phyloP scores from a whole-genome alignment of 1,284 basidiomycete species.

The Cryptococcus sp. region DNA sequence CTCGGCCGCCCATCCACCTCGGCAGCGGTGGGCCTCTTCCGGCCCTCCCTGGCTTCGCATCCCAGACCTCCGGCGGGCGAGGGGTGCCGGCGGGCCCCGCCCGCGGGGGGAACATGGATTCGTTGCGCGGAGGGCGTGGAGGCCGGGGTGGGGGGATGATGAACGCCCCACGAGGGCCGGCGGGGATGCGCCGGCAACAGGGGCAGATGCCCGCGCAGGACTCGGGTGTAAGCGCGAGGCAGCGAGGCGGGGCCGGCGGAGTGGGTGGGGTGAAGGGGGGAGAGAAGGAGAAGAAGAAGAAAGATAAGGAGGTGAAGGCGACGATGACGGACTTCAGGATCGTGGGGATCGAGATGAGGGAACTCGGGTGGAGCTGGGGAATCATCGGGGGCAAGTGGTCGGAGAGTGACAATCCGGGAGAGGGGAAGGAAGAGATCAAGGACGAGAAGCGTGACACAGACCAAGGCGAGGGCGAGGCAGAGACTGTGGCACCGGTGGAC shows the following conservation, averaged over 20 bases:
- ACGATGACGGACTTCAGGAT: conserved; percentile 96
- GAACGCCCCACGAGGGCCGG: conserved; percentile 30
- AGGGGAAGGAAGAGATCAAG: conserved; percentile 13
- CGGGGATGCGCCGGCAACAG: conserved; percentile 19
- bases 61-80: neutral
- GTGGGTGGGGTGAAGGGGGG: conserved; percentile 1
- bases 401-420: conserved; percentile 17
- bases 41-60: conserved; percentile 7
- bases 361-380: conserved; percentile 52
- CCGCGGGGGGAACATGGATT: conserved; percentile 46
- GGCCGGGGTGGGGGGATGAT: conserved; percentile 21
- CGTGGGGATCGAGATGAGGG: conserved; percentile 71
- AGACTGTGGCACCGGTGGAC: neutral
- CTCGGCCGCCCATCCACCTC: conserved; percentile 32
- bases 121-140: conserved; percentile 6
- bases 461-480: conserved; percentile 7
- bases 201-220: neutral
- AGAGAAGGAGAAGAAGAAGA: conserved; percentile 19
- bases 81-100: conserved; percentile 17
- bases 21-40: conserved; percentile 35
- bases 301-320: conserved; percentile 59
- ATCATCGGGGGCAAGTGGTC: conserved; percentile 27
- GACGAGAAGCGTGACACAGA: no score
- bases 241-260: neutral
- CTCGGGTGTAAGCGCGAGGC: neutral